Conservation (phyloP, 164 flowering plant species). For the Sextonia rubra region DNA sequence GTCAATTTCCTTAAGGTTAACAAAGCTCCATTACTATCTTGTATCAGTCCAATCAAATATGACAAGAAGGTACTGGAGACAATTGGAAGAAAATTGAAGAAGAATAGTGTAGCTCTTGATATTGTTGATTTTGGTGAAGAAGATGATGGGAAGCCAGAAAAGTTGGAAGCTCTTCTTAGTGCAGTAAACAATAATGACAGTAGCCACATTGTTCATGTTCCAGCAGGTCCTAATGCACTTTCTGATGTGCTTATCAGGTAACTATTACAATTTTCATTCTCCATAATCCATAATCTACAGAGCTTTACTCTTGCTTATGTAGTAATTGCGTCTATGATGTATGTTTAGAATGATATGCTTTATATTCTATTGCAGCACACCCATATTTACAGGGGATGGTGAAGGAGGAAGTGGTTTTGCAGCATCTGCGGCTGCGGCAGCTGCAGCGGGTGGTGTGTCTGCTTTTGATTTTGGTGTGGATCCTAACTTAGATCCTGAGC, state of each 20-base stretch:
- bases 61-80: slow-evolving; percentile 82
- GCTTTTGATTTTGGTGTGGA: slow-evolving; percentile 96
- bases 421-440: slow-evolving; percentile 81
- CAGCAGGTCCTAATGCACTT: slow-evolving; percentile 78
- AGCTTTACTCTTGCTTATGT: neutral
- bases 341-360: slow-evolving; percentile 1
- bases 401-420: slow-evolving; percentile 95
- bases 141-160: slow-evolving; percentile 80
- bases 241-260: slow-evolving; percentile 93
- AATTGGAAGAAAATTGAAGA: slow-evolving; percentile 84
- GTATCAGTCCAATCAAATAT: slow-evolving; percentile 74
- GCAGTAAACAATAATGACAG: slow-evolving; percentile 84
- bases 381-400: slow-evolving; percentile 90
- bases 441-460: slow-evolving; percentile 73
- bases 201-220: slow-evolving; percentile 91
- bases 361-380: slow-evolving; percentile 50
- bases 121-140: slow-evolving; percentile 93
- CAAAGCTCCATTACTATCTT: neutral
- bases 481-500: slow-evolving; percentile 96
- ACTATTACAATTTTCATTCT: neutral
- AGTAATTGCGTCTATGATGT: neutral
- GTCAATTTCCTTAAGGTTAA: neutral
- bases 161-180: slow-evolving; percentile 80
- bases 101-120: slow-evolving; percentile 94
- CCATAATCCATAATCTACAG: neutral